Base-by-base conservation (phyloP, 2,329 filamentous ascomycete species). In the Neonectria magnoliae region DNA sequence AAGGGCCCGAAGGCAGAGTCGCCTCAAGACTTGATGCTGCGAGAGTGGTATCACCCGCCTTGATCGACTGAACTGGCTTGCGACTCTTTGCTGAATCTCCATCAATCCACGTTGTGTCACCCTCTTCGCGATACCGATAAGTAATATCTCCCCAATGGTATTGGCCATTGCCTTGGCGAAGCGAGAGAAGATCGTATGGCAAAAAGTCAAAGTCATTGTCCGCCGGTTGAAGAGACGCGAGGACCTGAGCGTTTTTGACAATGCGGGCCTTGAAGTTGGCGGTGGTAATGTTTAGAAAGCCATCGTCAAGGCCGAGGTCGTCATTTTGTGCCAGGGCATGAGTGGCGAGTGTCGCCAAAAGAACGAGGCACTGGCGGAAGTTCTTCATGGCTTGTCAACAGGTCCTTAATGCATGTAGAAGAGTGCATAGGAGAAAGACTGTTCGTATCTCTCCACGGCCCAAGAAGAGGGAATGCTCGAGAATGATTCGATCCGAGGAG, bases 81-180 rank as follows among this genome's bases (percentile, higher is more conserved):
- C 84, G 79, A 11, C 76, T 69, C 1, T 76, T 68, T 0, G 85
- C 80, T 4, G 85, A 84, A 67, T 87, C 81, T 11, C 79, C 80
- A 11, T 78, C 75, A 2, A 76, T 80, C 87, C 87, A 89, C 3
- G 68, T 55, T 1, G 66, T 73, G 13, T 62, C 58, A 5, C 77
- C 79, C 1, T 73, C 73, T 2, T 76, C 67, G n/a, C 85, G 84
- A 70, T 87, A 89, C 13, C 85, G 82, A 48, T 85, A 80, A 0
- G 85, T 88, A 42, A 89, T 77, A 51, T 89, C 87, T 4, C 87
- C 87, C 69, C 84, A 84, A 71, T 89, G 87, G 65, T 89, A 88
- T 64, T 87, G 83, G 3, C 83, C 82, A 62, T 87, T 82, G 13
- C 79, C 78, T 11, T 83, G 81, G 8, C 87, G 80, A 16, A 77